These are phyloP conservation scores for Paracoccidioides brasiliensis DNA, from an alignment of 2,329 filamentous ascomycete species.

Conservation along the genomic window DNA sequence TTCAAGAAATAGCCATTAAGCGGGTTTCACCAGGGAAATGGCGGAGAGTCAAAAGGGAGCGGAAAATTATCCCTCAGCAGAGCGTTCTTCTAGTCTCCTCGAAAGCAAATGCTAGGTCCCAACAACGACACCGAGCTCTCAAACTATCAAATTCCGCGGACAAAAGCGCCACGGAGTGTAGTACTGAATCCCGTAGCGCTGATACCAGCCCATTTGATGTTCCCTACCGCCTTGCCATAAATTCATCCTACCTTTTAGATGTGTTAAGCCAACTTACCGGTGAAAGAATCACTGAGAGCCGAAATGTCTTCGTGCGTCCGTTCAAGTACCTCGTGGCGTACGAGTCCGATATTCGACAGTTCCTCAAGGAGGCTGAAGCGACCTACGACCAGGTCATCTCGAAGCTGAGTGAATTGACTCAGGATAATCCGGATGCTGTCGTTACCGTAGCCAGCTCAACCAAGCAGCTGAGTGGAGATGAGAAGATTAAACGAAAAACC, in stretches of 20 bases:
- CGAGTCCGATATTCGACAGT: neutral
- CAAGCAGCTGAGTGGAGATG: neutral
- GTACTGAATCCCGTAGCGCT: neutral
- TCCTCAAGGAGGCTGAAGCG: neutral
- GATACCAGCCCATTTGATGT: neutral
- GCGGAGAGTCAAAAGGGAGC: neutral
- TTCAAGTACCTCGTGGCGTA: neutral
- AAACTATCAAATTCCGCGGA: neutral
- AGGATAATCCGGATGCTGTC: neutral
- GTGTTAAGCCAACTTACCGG: neutral
- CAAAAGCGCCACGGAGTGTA: neutral
- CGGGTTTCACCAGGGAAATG: neutral
- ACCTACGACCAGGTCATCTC: neutral
- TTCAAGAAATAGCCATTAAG: conserved; percentile 1
- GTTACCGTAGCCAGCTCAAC: neutral
- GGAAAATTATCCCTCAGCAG: neutral
- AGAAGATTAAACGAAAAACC: neutral
- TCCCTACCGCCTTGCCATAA: conserved; percentile 1
- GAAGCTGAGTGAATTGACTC: neutral
- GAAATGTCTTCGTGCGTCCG: neutral
- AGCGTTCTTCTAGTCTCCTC: neutral
- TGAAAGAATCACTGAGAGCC: neutral
- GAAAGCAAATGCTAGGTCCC: neutral
- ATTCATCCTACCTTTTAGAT: neutral
- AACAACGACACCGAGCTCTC: neutral